Conservation (phyloP, 208 protist species). For the Trypanosoma platydactyli region DNA sequence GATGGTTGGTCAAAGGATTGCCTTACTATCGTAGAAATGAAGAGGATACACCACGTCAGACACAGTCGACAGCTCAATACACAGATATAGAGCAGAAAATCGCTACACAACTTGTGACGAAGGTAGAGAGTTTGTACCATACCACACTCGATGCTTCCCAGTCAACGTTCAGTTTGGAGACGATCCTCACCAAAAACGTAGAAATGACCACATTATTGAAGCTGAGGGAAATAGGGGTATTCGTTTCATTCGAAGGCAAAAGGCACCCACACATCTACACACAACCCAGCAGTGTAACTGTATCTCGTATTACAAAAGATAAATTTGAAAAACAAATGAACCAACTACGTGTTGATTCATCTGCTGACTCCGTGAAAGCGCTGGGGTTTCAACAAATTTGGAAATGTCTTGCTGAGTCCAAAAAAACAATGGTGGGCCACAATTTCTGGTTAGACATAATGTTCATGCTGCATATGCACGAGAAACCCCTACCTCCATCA, state of each 20-base stretch:
- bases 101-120: constrained; percentile 15
- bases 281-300: background rate
- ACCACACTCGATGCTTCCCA: background rate
- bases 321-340: background rate
- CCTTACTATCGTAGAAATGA: constrained; percentile 43
- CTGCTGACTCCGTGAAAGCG: background rate
- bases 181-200: constrained; percentile 17
- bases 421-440: constrained; percentile 77
- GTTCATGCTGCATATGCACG: constrained; percentile 86
- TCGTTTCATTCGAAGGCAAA: constrained; percentile 17
- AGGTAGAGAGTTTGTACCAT: constrained; percentile 35
- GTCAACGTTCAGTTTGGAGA: constrained; percentile 7
- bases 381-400: constrained; percentile 67
- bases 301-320: background rate
- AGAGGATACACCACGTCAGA: constrained; percentile 19
- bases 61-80: background rate
- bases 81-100: constrained; percentile 17
- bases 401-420: constrained; percentile 58
- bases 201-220: constrained; percentile 11
- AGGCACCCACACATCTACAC: background rate
- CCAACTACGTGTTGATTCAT: background rate
- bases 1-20: constrained; percentile 58
- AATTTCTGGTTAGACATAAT: constrained; percentile 83
- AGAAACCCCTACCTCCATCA: constrained; percentile 35
- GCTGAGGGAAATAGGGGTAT: constrained; percentile 9